These are phyloP conservation scores for Biscogniauxia sp. DNA, from an alignment of 2,329 filamentous ascomycete genomes.

Conservation along the genomic window DNA sequence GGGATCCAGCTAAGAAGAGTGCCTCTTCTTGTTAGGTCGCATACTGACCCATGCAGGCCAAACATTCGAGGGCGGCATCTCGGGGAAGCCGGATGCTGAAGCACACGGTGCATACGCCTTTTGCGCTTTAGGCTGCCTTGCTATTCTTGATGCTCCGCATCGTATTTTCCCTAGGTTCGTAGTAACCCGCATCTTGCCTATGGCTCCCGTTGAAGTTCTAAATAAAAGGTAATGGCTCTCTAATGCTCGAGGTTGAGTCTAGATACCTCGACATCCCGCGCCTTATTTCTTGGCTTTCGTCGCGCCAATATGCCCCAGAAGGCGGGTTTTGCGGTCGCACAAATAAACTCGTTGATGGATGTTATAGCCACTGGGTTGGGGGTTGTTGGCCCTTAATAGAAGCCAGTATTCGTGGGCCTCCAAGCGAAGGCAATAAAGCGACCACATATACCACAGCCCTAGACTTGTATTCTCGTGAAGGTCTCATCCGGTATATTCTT, in stretches of 20 bases:
- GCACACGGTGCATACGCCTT: conserved; percentile 97
- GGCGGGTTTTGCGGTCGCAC: conserved; percentile 91
- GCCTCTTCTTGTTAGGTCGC: conserved; percentile 8
- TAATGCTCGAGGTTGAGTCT: conserved; percentile 25
- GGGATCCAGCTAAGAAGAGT: conserved; percentile 26
- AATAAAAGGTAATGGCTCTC: conserved; percentile 32
- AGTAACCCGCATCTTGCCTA: conserved; percentile 11
- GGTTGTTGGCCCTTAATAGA: conserved; percentile 91
- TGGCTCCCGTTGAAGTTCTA: conserved; percentile 34
- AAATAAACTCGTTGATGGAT: conserved; percentile 97
- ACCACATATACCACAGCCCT: conserved; percentile 23
- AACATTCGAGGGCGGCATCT: conserved; percentile 93
- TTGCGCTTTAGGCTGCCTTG: conserved; percentile 85
- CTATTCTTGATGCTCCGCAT: conserved; percentile 78
- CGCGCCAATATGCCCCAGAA: conserved; percentile 85
- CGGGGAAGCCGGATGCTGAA: conserved; percentile 79
- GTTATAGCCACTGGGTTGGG: conserved; percentile 97
- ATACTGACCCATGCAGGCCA: conserved; percentile 58
- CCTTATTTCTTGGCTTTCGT: conserved; percentile 83
- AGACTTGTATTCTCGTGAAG: conserved; percentile 71
- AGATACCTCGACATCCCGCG: conserved; percentile 75
- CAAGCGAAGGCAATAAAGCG: conserved; percentile 19
- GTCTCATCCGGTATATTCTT: conserved; percentile 84
- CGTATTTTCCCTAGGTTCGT: conserved; percentile 69
- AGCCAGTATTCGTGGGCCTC: conserved; percentile 64